A percentile compares a stretch with the other conserved stretches of the same genome.
Conservation (phyloP, 179 eudicot genomes). For the Beta lomatogona region DNA sequence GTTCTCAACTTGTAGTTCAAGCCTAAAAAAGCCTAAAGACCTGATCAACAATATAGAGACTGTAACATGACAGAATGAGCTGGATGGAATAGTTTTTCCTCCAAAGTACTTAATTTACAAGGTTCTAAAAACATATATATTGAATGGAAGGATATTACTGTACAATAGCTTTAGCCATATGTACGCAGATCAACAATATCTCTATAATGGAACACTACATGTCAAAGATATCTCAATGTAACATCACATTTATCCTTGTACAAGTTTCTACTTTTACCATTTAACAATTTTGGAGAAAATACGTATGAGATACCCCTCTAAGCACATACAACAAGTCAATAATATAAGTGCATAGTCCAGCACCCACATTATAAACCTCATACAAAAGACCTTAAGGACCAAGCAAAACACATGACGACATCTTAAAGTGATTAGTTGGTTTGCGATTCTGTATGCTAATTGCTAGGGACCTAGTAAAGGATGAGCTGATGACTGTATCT, state of each 20-base stretch:
- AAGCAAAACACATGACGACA: not conserved
- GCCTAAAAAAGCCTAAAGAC: constrained; percentile 1
- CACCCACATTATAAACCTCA: not conserved
- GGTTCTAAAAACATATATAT: not conserved
- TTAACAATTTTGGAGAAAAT: not conserved
- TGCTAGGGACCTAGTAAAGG: not conserved
- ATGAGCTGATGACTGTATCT: not conserved
- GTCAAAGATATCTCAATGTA: not conserved
- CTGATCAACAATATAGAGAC: not conserved
- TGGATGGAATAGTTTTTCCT: not conserved
- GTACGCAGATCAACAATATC: not conserved
- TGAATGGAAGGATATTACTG: not conserved
- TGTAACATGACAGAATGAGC: not conserved
- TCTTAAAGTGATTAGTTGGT: not conserved
- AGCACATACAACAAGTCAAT: not conserved
- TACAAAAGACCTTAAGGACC: not conserved
- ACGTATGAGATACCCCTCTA: not conserved
- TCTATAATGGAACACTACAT: not conserved
- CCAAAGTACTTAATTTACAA: not conserved
- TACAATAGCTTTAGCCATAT: not conserved
- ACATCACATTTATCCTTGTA: not conserved
- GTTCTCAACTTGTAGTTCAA: not conserved
- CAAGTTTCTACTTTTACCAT: not conserved
- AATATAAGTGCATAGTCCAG: not conserved
- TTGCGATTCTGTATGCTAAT: not conserved